These are phyloP conservation scores for Penicillium nordicum DNA, from an alignment of 2,329 filamentous ascomycete genomes.

Conservation along the genomic window DNA sequence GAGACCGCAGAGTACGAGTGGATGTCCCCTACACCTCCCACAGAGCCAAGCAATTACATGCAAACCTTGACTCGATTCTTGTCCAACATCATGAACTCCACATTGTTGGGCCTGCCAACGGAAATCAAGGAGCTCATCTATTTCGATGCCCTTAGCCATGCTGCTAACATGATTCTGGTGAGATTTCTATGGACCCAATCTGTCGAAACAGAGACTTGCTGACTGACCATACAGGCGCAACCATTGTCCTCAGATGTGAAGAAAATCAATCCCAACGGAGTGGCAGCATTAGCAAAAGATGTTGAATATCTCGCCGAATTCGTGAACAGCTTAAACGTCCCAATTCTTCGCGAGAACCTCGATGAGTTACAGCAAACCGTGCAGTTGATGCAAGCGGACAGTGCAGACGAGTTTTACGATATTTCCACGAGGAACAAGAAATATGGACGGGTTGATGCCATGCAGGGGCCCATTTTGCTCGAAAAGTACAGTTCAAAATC, in stretches of 20 bases:
- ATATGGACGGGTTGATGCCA: conserved; percentile 85
- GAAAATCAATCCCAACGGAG: conserved; percentile 82
- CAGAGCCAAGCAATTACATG: conserved; percentile 88
- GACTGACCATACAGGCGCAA: conserved; percentile 54
- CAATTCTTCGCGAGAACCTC: conserved; percentile 82
- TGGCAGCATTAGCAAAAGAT: conserved; percentile 75
- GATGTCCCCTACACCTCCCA: conserved; percentile 59
- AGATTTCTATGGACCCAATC: conserved; percentile 23
- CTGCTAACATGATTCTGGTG: conserved; percentile 78
- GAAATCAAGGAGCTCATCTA: conserved; percentile 98
- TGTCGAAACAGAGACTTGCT: conserved; percentile 3
- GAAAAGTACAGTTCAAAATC: conserved; percentile 67
- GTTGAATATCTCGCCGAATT: conserved; percentile 81
- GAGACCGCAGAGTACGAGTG: conserved; percentile 98
- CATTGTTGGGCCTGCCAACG: conserved; percentile 83
- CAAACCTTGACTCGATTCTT: conserved; percentile 89
- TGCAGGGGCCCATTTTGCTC: conserved; percentile 83
- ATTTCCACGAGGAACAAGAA: conserved; percentile 85
- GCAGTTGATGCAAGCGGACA: conserved; percentile 77
- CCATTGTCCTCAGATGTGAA: conserved; percentile 76
- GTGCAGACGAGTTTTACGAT: conserved; percentile 96
- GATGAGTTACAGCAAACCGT: conserved; percentile 94
- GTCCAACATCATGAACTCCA: conserved; percentile 94
- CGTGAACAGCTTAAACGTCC: conserved; percentile 79
- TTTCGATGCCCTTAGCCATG: conserved; percentile 90